A percentile compares a stretch with the other conserved stretches of the same genome.
Conservation (phyloP, 768 basidiomycete species). For the Mycena sanguinolenta region DNA sequence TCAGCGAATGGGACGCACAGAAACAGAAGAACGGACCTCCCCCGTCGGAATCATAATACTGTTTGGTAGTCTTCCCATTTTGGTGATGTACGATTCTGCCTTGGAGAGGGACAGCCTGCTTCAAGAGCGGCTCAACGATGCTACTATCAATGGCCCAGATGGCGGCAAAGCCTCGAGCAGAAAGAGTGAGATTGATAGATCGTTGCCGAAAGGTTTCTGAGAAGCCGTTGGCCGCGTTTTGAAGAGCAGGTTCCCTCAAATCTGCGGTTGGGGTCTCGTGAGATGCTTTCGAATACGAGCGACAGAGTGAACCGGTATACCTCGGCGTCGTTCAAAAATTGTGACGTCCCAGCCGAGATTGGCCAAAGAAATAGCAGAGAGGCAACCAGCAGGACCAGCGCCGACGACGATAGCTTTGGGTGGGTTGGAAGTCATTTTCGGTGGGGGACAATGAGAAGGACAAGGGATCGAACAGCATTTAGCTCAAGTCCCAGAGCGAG, state of each 20-base stretch:
- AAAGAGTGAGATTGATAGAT: conserved; percentile 85
- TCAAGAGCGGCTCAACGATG: conserved; percentile 64
- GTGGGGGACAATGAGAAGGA: background rate
- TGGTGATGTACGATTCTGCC: conserved; percentile 80
- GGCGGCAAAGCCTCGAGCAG: conserved; percentile 79
- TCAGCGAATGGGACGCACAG: too few relatives aligned
- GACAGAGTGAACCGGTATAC: conserved; percentile 41
- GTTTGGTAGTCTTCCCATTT: conserved; percentile 68
- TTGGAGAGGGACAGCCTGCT: conserved; percentile 78
- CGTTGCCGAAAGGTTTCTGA: conserved; percentile 56
- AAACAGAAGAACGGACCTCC: conserved; percentile 59
- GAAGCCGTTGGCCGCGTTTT: background rate
- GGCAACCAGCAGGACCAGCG: conserved; percentile 79
- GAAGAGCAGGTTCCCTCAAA: background rate
- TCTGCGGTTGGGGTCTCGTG: background rate
- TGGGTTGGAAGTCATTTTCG: conserved; percentile 18
- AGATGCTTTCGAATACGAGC: background rate
- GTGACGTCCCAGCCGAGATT: conserved; percentile 76
- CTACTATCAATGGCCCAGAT: conserved; percentile 70
- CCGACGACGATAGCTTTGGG: conserved; percentile 19
- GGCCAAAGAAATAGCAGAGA: conserved; percentile 74
- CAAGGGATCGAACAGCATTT: background rate
- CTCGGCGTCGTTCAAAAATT: conserved; percentile 70
- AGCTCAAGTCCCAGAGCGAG: background rate
- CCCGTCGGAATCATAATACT: conserved; percentile 72